Conservation (phyloP, 495 filamentous ascomycete genomes). For the Penicillium diatomitis region DNA sequence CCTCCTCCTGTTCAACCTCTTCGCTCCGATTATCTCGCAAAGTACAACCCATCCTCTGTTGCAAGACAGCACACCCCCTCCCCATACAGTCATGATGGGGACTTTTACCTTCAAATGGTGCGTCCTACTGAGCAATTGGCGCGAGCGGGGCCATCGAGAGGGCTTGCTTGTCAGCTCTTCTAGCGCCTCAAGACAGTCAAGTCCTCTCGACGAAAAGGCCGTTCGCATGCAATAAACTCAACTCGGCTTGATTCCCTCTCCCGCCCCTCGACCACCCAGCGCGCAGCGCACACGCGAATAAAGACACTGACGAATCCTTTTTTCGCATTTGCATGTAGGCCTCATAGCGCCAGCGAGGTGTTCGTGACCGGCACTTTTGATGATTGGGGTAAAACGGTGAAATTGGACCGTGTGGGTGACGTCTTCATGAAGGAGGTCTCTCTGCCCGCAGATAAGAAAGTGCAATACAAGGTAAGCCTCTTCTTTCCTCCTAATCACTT, state of each 20-base stretch:
- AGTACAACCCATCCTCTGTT: neutral
- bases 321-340: constrained; percentile 42
- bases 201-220: neutral
- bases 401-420: constrained; percentile 63
- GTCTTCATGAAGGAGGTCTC: constrained; percentile 69
- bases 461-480: constrained; percentile 68
- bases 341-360: constrained; percentile 70
- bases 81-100: constrained; percentile 20
- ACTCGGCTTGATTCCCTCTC: neutral
- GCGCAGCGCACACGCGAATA: neutral
- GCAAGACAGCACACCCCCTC: neutral
- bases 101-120: constrained; percentile 38
- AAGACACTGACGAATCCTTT: constrained; percentile 24
- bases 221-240: neutral
- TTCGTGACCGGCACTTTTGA: constrained; percentile 96
- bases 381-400: constrained; percentile 77
- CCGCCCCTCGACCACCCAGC: constrained; percentile 9
- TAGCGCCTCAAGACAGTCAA: constrained; percentile 1
- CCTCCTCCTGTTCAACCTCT: neutral
- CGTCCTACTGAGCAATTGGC: constrained; percentile 9
- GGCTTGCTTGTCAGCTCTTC: constrained; percentile 1
- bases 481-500: neutral
- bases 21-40: neutral
- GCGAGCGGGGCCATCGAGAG: neutral
- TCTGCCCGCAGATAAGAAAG: constrained; percentile 56